These are phyloP conservation scores for Fusarium agapanthi DNA, from an alignment of 2,329 filamentous ascomycete genomes.

Conservation along the genomic window DNA sequence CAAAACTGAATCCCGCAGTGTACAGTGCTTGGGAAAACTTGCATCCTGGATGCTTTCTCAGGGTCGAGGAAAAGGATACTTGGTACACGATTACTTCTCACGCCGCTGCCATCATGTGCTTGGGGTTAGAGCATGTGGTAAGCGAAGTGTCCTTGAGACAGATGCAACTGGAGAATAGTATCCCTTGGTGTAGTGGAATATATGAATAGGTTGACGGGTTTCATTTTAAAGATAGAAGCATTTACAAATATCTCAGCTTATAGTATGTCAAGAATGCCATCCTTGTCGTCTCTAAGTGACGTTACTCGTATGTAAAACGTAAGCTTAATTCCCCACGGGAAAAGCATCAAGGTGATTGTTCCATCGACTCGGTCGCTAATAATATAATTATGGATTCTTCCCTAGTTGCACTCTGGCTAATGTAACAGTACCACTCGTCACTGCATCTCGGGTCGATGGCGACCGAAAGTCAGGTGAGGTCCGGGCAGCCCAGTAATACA, in stretches of 20 bases:
- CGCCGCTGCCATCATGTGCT: conserved; percentile 16
- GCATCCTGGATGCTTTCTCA: neutral
- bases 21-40: neutral
- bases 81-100: conserved; percentile 3
- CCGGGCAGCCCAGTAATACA: neutral
- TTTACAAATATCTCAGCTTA: neutral
- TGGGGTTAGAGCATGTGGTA: conserved; percentile 14
- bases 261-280: neutral
- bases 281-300: neutral
- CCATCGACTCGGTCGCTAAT: neutral
- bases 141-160: conserved; percentile 8
- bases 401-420: neutral
- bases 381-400: neutral
- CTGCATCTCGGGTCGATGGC: neutral
- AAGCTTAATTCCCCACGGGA: neutral
- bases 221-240: no score
- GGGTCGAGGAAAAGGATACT: neutral
- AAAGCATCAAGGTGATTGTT: neutral
- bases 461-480: neutral
- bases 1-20: neutral
- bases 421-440: neutral
- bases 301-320: neutral
- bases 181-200: neutral
- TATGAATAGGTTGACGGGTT: no score
- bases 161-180: conserved; percentile 10